Evolutionary conservation across 192 early-diverging fungal genomes (phyloP), one percentile per base, ranked within the genome.

Genomic region (Linnemannia exigua): DNA sequence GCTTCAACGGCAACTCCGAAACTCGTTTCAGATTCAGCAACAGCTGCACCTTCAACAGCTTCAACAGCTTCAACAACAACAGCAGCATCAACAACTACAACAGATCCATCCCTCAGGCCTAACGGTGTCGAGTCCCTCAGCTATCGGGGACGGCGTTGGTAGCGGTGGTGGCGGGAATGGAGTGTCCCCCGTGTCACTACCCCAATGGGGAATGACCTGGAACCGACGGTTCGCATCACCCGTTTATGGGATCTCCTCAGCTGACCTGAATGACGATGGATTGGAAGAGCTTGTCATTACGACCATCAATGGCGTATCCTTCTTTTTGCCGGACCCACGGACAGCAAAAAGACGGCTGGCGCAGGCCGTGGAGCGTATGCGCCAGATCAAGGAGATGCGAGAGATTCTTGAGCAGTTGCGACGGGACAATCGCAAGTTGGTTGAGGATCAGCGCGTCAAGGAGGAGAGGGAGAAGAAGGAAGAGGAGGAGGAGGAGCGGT

Each of bases 181-280:
- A 6, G 28, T 36, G 17, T 54, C 48, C 72, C 8, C 69, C 36
- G 4, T 70, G 16, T 52, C 20, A 46, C 58, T 12, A 9, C 44
- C 44, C 5, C 79, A 81, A 70, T 75, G 72, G 52, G 79, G 89
- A 19, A 89, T 93, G 67, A 70, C 90, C 36, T 91, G 90, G 91
- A 88, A 90, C 63, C 79, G 88, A 44, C 87, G 88, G 25, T 91
- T 91, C 80, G 89, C 88, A 12, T 88, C 91, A 69, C 92, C 92
- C 1, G 87, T 93, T 19, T 93, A 93, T 74, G 83, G 90, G 3
- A 89, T 93, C 25, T 52, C 72, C 0, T 80, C 86, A 50, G 77
- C 90, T 14, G 91, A 93, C 85, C 46, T 93, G 37, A 93, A 93
- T 37, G 77, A 89, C 46, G 90, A 93, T 78, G 89, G 91, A 47